Evolutionary conservation across 345 rosid species (phyloP).

Genomic region (Camelina neglecta): DNA sequence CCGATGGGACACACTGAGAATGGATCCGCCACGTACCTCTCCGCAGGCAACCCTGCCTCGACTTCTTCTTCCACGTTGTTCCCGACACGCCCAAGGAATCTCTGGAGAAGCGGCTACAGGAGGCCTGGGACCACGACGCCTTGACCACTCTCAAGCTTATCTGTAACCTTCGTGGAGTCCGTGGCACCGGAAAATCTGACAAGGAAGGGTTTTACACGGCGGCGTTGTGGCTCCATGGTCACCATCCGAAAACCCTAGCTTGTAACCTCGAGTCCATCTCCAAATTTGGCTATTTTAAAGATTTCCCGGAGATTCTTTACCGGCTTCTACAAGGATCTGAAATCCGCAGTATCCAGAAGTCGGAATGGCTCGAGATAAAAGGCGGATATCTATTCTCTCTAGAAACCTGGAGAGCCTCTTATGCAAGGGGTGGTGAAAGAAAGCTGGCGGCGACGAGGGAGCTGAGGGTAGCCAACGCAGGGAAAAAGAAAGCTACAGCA

Average conservation of each 20-base stretch:
- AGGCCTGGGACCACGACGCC: background rate
- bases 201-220: conserved; percentile 3
- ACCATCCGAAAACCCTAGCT: background rate
- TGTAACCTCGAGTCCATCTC: background rate
- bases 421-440: background rate
- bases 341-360: background rate
- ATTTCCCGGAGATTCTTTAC: background rate
- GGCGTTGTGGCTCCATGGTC: background rate
- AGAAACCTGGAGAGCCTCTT: background rate
- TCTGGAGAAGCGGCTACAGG: background rate
- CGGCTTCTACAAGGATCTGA: background rate
- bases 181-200: background rate
- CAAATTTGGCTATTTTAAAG: background rate
- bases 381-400: background rate
- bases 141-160: background rate
- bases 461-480: background rate
- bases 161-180: conserved; percentile 2
- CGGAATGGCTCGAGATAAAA: background rate
- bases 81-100: background rate
- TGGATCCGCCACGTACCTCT: background rate
- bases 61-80: conserved; percentile 3
- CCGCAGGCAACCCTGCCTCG: background rate
- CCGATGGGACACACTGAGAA: background rate
- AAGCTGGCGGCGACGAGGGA: background rate
- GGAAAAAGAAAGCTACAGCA: background rate